A percentile compares a stretch with the other conserved stretches of the same genome.
phyloP scores from a whole-genome alignment of 1,284 basidiomycete genomes.

The Ganoderma resinaceum region DNA sequence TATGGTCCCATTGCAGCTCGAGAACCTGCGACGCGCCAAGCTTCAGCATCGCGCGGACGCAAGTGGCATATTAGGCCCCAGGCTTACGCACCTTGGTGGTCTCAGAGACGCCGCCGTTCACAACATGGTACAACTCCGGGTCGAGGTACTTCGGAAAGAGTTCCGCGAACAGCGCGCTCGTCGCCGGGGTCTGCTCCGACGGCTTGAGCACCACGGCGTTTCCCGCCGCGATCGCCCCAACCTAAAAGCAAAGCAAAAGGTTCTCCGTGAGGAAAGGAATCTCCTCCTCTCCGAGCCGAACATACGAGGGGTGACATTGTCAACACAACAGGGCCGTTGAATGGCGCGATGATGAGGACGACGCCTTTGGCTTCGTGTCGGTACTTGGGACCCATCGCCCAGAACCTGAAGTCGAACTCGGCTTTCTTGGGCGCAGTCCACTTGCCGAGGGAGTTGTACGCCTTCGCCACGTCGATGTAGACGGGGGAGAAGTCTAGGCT shows the following conservation, averaged over 20 bases:
- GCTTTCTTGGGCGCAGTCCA: slow-evolving; percentile 79
- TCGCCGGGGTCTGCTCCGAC: slow-evolving; percentile 78
- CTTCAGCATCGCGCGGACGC: not conserved
- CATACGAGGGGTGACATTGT: slow-evolving; percentile 60
- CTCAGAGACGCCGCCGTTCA: slow-evolving; percentile 81
- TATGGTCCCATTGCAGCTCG: slow-evolving; percentile 87
- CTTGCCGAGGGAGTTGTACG: slow-evolving; percentile 72
- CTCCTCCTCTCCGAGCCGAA: not conserved
- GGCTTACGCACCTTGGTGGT: slow-evolving; percentile 62
- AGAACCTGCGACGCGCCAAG: slow-evolving; percentile 54
- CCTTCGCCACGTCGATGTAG: slow-evolving; percentile 65
- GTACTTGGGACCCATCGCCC: slow-evolving; percentile 61
- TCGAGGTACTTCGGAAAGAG: slow-evolving; percentile 89
- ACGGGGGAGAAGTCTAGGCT: slow-evolving; percentile 55
- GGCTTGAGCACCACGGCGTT: slow-evolving; percentile 81
- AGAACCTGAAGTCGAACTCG: slow-evolving; percentile 62
- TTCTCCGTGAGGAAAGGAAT: not conserved
- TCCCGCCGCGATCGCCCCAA: slow-evolving; percentile 84
- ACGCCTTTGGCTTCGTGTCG: slow-evolving; percentile 81
- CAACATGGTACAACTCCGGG: slow-evolving; percentile 69
- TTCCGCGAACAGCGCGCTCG: slow-evolving; percentile 74
- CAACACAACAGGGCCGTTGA: slow-evolving; percentile 63
- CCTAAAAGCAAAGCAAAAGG: slow-evolving; percentile 44
- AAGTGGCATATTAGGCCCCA: not conserved
- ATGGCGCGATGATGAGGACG: slow-evolving; percentile 63